Evolutionary conservation across 1,284 basidiomycete genomes (phyloP), one percentile per base, ranked within the genome.

Genomic region (Lignosus rhinocerotis): DNA sequence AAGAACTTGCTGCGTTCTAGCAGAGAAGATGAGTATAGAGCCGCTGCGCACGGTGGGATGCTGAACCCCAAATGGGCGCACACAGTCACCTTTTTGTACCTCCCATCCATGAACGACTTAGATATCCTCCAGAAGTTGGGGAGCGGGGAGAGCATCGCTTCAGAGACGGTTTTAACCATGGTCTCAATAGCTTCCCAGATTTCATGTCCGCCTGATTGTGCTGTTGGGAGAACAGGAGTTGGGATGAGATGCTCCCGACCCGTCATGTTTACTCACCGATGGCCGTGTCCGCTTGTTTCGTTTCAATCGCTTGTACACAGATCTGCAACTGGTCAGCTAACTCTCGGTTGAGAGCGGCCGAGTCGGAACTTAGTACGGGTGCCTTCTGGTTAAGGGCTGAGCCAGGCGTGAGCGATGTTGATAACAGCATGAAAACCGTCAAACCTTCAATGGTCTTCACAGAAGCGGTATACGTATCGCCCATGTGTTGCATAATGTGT

Each of bases 51-150:
- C 6, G n/a, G 11, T 30, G n/a, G n/a, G n/a, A n/a, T n/a, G n/a
- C n/a, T n/a, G n/a, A n/a, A n/a, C n/a, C n/a, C n/a, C 21, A 11
- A 11, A 19, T 32, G 3, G 16, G n/a, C 4, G 33, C 44, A 55
- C 34, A 49, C 21, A 69, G 73, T 60, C 58, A 93, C 93, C 80
- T 88, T 92, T 71, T 87, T 89, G 72, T 92, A 94, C 72, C 90
- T 93, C 3, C 95, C 96, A 45, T 97, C 94, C 73, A 95, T 87
- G 71, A 96, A 96, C 14, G 85, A 87, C 73, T 88, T 93, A 1
- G 92, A 90, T 44, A 99, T 92, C 66, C 88, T 88, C 94, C 95
- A 98, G 74, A 98, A 98, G 65, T 85, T 93, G 2, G 96, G 94
- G 46, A 99, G 80, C 1, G 88, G 84, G 19, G 83, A 76, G 17